Evolutionary conservation across 2,329 filamentous ascomycete species (phyloP), one percentile per base, ranked within the genome.

Genomic region (Trichoderma endophyticum): DNA sequence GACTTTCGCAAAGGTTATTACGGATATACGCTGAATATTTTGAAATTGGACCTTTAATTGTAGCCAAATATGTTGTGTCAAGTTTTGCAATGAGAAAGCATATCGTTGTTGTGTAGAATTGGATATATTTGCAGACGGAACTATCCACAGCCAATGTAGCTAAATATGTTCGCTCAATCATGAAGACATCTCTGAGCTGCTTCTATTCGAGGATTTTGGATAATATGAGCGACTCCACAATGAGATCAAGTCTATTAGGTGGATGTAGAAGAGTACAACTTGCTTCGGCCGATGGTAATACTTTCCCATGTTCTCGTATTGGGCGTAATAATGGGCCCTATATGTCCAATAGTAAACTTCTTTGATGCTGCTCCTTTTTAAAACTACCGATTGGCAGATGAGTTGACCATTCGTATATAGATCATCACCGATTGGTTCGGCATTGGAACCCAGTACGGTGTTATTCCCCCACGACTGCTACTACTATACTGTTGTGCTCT

Each of bases 1-100:
- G 3, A 3, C 2, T 24, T 14, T 6, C 1, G 5, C 11, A 51
- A 3, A 51, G 4, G 5, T 0, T 51, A 1, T 11, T 21, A n/a
- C 2, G 0, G n/a, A 51, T 24, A 11, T 21, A n/a, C 21, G 2
- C 2, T 21, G 6, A 21, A 21, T n/a, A 11, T 0, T 5, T 21
- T 51, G 8, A 21, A n/a, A n/a, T 51, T 21, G n/a, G 43, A 9
- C 8, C 12, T n/a, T 51, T 12, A 11, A 14, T 0, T 21, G 4
- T 5, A 24, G 9, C 43, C 9, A 24, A 24, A 12, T 24, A n/a
- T 51, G n/a, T 5, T 24, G 9, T 51, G 43, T 12, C 43, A 51
- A 21, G 14, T n/a, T 51, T 9, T 51, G 1, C 43, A 51, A 6
- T n/a, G 9, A 51, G n/a, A 21, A 51, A 11, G 4, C n/a, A n/a